Conservation (phyloP, 805 yeast genomes). For the Lachancea sp. region DNA sequence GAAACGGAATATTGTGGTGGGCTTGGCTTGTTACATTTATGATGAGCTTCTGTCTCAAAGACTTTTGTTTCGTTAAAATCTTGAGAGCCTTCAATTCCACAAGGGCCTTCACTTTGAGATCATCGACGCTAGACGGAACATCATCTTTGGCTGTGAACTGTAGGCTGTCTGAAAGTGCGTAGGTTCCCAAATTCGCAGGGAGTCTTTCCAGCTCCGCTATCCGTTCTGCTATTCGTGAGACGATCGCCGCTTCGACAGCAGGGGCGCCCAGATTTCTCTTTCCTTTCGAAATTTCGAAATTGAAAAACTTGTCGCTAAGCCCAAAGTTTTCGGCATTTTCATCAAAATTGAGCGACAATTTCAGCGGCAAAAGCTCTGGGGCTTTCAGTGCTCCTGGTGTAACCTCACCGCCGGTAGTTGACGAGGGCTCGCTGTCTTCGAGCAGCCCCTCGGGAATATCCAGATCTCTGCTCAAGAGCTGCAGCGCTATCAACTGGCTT, state of each 20-base stretch:
- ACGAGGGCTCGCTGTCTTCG: constrained; percentile 18
- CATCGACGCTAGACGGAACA: constrained; percentile 43
- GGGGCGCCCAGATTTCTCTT: constrained; percentile 44
- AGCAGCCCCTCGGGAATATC: constrained; percentile 55
- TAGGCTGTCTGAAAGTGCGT: constrained; percentile 37
- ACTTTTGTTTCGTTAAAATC: constrained; percentile 62
- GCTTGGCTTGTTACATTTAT: constrained; percentile 47
- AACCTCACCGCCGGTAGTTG: not conserved
- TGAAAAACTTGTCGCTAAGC: constrained; percentile 26
- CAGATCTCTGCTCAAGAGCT: constrained; percentile 56
- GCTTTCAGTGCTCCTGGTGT: constrained; percentile 2
- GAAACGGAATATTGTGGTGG: constrained; percentile 46
- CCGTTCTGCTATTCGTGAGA: constrained; percentile 50
- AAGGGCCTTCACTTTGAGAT: constrained; percentile 56
- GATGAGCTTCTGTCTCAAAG: constrained; percentile 56
- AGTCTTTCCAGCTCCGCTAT: constrained; percentile 54
- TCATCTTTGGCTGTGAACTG: constrained; percentile 41
- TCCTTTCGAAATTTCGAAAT: constrained; percentile 18
- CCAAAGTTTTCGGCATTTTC: constrained; percentile 29
- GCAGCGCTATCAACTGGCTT: constrained; percentile 58
- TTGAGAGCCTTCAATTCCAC: constrained; percentile 66
- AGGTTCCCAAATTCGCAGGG: constrained; percentile 67
- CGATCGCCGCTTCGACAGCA: constrained; percentile 47
- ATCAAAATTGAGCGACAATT: constrained; percentile 27
- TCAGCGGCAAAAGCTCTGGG: constrained; percentile 16